These are phyloP conservation scores for Dionaea muscipula DNA, from an alignment of 179 eudicot species.

Conservation along the genomic window DNA sequence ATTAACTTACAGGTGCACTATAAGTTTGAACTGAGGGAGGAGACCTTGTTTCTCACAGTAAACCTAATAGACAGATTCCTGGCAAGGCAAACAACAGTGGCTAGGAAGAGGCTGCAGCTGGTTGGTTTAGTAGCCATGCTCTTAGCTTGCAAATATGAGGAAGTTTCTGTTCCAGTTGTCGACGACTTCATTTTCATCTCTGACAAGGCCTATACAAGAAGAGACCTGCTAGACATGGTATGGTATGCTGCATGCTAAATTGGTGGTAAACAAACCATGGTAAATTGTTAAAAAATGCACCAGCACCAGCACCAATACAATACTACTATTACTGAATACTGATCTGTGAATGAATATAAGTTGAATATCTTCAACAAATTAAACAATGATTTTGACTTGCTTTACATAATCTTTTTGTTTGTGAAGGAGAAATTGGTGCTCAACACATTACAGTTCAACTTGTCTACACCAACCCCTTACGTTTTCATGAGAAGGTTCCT, in stretches of 20 bases:
- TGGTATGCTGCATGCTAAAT: too few species aligned
- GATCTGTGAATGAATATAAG: too few species aligned
- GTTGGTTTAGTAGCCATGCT: slow-evolving; percentile 41
- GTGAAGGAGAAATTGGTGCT: slow-evolving; percentile 37
- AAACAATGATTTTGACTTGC: too few species aligned
- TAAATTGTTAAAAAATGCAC: too few species aligned
- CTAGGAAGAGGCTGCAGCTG: slow-evolving; percentile 73
- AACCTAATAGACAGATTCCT: slow-evolving; percentile 77
- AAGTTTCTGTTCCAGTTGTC: slow-evolving; percentile 36
- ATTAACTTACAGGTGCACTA: slow-evolving; percentile 49
- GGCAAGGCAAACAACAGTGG: slow-evolving; percentile 42
- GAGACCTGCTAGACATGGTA: slow-evolving; percentile 70
- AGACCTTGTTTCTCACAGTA: slow-evolving; percentile 71
- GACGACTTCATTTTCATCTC: slow-evolving; percentile 72
- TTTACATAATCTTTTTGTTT: too few species aligned
- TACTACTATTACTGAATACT: too few species aligned
- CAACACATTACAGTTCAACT: slow-evolving; percentile 43
- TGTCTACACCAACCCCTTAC: slow-evolving; percentile 47
- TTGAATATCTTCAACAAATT: too few species aligned
- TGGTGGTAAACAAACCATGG: too few species aligned
- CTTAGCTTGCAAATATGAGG: slow-evolving; percentile 41
- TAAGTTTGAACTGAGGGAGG: slow-evolving; percentile 75
- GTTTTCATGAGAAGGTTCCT: slow-evolving; percentile 40
- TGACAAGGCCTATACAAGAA: slow-evolving; percentile 61
- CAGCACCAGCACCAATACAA: background rate